These are phyloP conservation scores for Stevia rebaudiana DNA, from an alignment of 140 eudicot genomes.

Conservation along the genomic window DNA sequence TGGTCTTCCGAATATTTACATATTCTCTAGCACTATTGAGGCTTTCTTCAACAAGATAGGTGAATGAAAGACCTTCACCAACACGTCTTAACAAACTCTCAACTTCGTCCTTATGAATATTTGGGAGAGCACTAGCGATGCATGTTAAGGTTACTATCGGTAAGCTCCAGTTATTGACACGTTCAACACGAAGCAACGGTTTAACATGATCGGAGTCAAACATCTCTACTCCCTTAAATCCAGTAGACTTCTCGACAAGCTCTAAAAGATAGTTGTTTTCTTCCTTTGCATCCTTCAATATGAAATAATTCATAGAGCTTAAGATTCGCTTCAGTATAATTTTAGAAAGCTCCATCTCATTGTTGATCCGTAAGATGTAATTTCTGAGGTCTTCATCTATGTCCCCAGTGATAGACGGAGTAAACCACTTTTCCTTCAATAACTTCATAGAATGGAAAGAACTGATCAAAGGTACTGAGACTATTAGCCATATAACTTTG, in stretches of 20 bases:
- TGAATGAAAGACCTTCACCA: not conserved
- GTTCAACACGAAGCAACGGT: not conserved
- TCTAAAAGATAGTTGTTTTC: not conserved
- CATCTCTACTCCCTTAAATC: not conserved
- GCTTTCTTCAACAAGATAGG: not conserved
- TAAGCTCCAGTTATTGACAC: not conserved
- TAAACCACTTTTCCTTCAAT: too few species aligned
- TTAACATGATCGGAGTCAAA: not conserved
- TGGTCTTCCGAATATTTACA: not conserved
- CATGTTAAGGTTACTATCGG: not conserved
- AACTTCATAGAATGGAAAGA: too few species aligned
- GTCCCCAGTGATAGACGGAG: not conserved
- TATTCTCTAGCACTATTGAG: not conserved
- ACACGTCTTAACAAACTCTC: not conserved
- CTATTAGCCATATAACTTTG: not conserved
- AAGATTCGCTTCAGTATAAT: not conserved
- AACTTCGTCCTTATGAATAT: not conserved
- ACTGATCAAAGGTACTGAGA: not conserved
- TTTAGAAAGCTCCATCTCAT: not conserved
- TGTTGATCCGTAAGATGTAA: not conserved
- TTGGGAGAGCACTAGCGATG: not conserved
- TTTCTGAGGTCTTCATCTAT: not conserved
- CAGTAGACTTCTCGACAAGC: not conserved
- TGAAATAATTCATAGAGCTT: not conserved
- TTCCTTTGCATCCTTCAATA: not conserved